phyloP scores from a whole-genome alignment of 108 stramenopile species.

The Pseudonitzschia multistriata region DNA sequence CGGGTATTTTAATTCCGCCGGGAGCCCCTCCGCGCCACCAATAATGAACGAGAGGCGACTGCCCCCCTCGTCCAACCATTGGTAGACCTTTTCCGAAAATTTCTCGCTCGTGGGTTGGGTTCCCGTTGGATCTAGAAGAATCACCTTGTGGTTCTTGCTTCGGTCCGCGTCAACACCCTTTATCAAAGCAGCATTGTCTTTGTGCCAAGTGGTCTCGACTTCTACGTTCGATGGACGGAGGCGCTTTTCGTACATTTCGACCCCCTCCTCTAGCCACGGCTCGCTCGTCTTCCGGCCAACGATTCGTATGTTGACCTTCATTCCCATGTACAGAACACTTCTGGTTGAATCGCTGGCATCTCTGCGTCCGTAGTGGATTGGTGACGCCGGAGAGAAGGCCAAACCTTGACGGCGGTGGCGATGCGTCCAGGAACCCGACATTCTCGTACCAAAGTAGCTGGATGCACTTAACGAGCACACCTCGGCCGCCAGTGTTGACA shows the following conservation, averaged over 20 bases:
- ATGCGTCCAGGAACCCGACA: background rate
- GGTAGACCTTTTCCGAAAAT: slow-evolving; percentile 72
- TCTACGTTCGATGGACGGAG: slow-evolving; percentile 54
- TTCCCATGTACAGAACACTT: slow-evolving; percentile 22
- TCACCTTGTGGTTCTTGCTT: slow-evolving; percentile 62
- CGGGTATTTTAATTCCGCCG: slow-evolving; percentile 57
- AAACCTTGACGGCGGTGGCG: no score
- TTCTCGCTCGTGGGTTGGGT: slow-evolving; percentile 67
- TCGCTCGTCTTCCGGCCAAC: slow-evolving; percentile 79
- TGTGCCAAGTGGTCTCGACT: slow-evolving; percentile 86
- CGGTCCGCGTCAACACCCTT: slow-evolving; percentile 55
- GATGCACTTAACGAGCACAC: background rate
- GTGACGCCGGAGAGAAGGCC: background rate
- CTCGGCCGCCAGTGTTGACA: background rate
- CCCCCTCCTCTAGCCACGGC: slow-evolving; percentile 73
- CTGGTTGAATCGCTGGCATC: background rate
- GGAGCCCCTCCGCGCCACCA: slow-evolving; percentile 91
- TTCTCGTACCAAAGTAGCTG: background rate
- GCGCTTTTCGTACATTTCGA: slow-evolving; percentile 70
- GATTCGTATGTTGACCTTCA: slow-evolving; percentile 78
- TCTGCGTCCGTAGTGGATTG: background rate
- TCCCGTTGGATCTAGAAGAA: slow-evolving; percentile 72
- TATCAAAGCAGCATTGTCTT: slow-evolving; percentile 81
- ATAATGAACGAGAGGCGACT: slow-evolving; percentile 87
- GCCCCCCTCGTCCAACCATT: slow-evolving; percentile 86